Base-by-base conservation (phyloP, 768 basidiomycete species). In the Leccinum variicolor region DNA sequence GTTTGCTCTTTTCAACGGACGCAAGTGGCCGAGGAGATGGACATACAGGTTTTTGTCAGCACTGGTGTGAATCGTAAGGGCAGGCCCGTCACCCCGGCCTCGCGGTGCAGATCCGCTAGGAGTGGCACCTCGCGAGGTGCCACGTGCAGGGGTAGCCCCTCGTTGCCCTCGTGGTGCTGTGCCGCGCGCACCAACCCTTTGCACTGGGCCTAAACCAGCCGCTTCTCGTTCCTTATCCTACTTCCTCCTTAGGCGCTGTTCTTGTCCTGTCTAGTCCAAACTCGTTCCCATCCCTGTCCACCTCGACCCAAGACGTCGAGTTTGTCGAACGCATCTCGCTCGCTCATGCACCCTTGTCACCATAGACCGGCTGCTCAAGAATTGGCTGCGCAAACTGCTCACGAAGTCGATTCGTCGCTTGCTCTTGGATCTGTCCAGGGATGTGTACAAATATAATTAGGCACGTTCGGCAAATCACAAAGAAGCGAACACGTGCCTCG, bases 181-280 rank as follows among this genome's bases (percentile, higher is more conserved):
- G 10, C 90, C 92, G 45, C 90, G 84, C 15, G 90, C 92, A 51
- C 94, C 94, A 9, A 87, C 81, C 53, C 87, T 83, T 64, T 92
- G 90, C 0, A 94, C 85, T 6, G 94, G 93, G 7, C 88, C 85
- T 33, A 98, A 73, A 0, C 97, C 97, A 2, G 93, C 93, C 0
- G 94, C 94, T 75, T 98, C 94, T 50, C 97, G 83, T 71, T 98
- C 96, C 71, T 98, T 98, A 70, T 98, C 97, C 72, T 99, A 97
- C 74, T 98, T 99, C 36, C 95, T 82, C 52, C 86, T 83, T 19
- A 96, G 76, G 63, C 8, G 53, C 45, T 28, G 47, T 33, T 14
- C 46, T 54, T 9, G 31, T 62, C 33, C 53, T 45, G 10, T 47
- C 50, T 1, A 43, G 43, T 46, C 11, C 19, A 39, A 55, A 46